phyloP scores from a whole-genome alignment of 768 basidiomycete genomes.

The Steccherinum ochraceum region DNA sequence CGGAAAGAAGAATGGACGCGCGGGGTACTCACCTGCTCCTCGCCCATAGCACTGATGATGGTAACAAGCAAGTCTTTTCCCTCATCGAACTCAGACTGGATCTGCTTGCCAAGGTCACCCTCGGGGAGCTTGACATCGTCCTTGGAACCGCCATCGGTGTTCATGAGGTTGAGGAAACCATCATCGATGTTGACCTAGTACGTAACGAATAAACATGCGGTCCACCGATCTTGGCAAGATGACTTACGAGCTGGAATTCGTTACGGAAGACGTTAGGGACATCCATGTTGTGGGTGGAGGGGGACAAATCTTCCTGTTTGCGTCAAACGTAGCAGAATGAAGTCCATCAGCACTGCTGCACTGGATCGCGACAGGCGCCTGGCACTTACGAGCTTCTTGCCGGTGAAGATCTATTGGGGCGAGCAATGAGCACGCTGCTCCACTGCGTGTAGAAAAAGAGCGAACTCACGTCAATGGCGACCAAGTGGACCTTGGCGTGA shows the following conservation, averaged over 20 bases:
- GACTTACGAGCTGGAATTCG: conserved; percentile 84
- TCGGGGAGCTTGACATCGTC: conserved; percentile 96
- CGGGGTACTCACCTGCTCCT: conserved; percentile 60
- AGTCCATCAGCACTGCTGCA: neutral
- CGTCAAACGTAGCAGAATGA: neutral
- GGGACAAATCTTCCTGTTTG: conserved; percentile 82
- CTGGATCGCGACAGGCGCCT: neutral
- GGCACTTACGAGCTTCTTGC: conserved; percentile 80
- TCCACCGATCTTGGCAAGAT: conserved; percentile 7
- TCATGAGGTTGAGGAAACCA: conserved; percentile 93
- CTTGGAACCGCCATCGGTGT: conserved; percentile 69
- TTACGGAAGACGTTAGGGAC: conserved; percentile 88
- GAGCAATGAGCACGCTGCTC: conserved; percentile 11
- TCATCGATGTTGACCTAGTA: conserved; percentile 83
- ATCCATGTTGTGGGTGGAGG: conserved; percentile 99
- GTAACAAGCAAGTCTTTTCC: conserved; percentile 89
- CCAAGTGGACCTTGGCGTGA: conserved; percentile 98
- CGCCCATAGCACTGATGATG: conserved; percentile 83
- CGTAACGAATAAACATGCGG: neutral
- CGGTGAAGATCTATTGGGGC: conserved; percentile 84
- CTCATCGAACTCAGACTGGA: conserved; percentile 64
- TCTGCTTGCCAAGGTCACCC: conserved; percentile 67
- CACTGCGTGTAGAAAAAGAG: neutral
- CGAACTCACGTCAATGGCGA: conserved; percentile 86
- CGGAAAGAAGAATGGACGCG: neutral